Evolutionary conservation across 208 protist species (phyloP).

Genomic region (Eutreptiella sp.): DNA sequence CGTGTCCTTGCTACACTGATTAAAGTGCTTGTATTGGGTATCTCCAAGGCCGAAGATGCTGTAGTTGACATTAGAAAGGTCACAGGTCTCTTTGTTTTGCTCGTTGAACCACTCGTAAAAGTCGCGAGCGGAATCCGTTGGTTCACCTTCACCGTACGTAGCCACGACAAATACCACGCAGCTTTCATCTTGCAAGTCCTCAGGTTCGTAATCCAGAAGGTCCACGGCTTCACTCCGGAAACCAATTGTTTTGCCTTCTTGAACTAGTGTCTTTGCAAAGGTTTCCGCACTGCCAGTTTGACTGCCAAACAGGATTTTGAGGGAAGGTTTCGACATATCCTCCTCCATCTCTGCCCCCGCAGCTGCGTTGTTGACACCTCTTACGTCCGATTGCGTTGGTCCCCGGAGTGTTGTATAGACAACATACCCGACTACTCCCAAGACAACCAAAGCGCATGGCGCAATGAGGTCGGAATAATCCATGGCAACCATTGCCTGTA

Average conservation of each 20-base stretch:
- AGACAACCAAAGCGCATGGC: too few species aligned
- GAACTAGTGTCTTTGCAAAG: slow-evolving; percentile 47
- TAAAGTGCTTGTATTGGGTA: slow-evolving; percentile 91
- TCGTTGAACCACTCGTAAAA: slow-evolving; percentile 56
- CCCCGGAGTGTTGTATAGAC: too few species aligned
- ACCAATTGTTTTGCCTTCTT: slow-evolving; percentile 45
- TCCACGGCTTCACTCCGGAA: slow-evolving; percentile 44
- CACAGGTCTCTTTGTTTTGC: too few species aligned
- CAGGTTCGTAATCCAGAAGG: slow-evolving; percentile 39
- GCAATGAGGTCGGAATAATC: too few species aligned
- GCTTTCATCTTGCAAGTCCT: slow-evolving; percentile 21
- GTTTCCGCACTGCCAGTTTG: slow-evolving; percentile 73
- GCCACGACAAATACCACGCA: slow-evolving; percentile 57
- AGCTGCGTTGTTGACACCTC: too few species aligned
- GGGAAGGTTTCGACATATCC: slow-evolving; percentile 54
- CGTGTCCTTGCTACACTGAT: slow-evolving; percentile 44
- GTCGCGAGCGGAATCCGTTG: slow-evolving; percentile 60
- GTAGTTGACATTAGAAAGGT: slow-evolving; percentile 49
- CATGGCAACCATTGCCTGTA: too few species aligned
- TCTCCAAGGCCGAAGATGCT: slow-evolving; percentile 88
- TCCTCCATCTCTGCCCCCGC: too few species aligned
- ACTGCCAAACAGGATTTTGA: slow-evolving; percentile 58
- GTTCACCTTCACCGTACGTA: slow-evolving; percentile 73
- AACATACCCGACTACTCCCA: too few species aligned
- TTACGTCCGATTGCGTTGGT: too few species aligned